Conservation (phyloP, 441 rosid species). For the Francoa sonchifolia region DNA sequence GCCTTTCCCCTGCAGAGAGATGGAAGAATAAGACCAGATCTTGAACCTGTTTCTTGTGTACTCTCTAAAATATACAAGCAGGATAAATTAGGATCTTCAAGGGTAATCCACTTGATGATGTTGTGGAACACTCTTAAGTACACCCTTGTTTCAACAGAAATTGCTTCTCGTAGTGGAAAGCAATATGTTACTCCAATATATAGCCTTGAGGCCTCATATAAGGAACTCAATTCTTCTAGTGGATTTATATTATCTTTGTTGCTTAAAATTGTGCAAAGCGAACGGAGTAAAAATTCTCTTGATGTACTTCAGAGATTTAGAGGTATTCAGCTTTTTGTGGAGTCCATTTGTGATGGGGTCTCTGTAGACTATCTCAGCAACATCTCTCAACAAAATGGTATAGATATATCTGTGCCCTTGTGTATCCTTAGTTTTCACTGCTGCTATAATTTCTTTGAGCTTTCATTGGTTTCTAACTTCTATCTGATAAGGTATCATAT, state of each 20-base stretch:
- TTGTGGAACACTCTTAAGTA: conserved; percentile 95
- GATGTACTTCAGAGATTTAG: conserved; percentile 79
- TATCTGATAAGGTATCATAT: background rate
- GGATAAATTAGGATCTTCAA: conserved; percentile 31
- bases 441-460: conserved; percentile 2
- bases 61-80: conserved; percentile 48
- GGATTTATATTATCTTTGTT: conserved; percentile 65
- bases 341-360: conserved; percentile 60
- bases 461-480: background rate
- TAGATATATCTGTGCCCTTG: conserved; percentile 1
- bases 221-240: conserved; percentile 60
- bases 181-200: conserved; percentile 35
- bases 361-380: conserved; percentile 26
- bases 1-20: conserved; percentile 30
- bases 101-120: conserved; percentile 43
- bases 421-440: background rate
- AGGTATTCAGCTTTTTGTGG: conserved; percentile 70
- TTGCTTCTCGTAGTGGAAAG: conserved; percentile 58
- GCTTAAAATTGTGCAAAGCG: conserved; percentile 51
- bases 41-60: conserved; percentile 34
- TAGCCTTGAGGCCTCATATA: conserved; percentile 38
- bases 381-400: conserved; percentile 41
- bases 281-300: conserved; percentile 41
- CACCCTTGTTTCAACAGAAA: conserved; percentile 76
- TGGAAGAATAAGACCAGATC: conserved; percentile 32